Evolutionary conservation across 2,329 filamentous ascomycete genomes (phyloP).

Genomic region (Talaromyces sp.): DNA sequence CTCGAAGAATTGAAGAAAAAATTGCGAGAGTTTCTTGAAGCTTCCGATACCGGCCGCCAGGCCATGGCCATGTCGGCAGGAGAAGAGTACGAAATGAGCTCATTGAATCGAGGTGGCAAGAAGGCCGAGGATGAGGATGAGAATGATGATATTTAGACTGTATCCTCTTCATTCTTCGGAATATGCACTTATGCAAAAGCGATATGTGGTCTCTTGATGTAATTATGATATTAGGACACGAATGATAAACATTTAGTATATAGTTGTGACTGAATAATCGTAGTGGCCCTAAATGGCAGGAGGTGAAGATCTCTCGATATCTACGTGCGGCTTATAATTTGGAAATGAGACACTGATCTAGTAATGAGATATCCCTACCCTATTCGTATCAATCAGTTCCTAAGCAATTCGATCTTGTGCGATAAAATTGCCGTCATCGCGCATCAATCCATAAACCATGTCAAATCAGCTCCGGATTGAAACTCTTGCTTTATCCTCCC

Average conservation of each 20-base stretch:
- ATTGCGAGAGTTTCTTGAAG: slow-evolving; percentile 83
- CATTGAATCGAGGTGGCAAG: slow-evolving; percentile 26
- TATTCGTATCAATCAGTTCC: neutral
- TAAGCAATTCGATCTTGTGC: neutral
- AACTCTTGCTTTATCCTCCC: neutral
- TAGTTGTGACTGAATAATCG: neutral
- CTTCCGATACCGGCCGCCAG: slow-evolving; percentile 77
- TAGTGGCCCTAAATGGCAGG: neutral
- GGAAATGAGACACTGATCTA: neutral
- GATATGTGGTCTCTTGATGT: neutral
- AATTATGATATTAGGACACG: neutral
- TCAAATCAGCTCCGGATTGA: neutral
- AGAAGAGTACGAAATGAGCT: slow-evolving; percentile 59
- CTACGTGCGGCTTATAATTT: neutral
- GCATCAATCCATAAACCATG: neutral
- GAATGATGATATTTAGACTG: slow-evolving; percentile 35
- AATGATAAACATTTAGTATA: slow-evolving; percentile 16
- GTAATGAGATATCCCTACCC: neutral
- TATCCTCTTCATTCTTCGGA: neutral
- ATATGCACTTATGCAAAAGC: neutral
- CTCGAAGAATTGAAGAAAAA: slow-evolving; percentile 88
- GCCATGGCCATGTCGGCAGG: slow-evolving; percentile 70
- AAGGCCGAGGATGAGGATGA: slow-evolving; percentile 27
- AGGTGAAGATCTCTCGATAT: neutral
- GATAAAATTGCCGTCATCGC: neutral